Conservation (phyloP, 2,329 filamentous ascomycete genomes). For the Arthrobotrys entomopaga region DNA sequence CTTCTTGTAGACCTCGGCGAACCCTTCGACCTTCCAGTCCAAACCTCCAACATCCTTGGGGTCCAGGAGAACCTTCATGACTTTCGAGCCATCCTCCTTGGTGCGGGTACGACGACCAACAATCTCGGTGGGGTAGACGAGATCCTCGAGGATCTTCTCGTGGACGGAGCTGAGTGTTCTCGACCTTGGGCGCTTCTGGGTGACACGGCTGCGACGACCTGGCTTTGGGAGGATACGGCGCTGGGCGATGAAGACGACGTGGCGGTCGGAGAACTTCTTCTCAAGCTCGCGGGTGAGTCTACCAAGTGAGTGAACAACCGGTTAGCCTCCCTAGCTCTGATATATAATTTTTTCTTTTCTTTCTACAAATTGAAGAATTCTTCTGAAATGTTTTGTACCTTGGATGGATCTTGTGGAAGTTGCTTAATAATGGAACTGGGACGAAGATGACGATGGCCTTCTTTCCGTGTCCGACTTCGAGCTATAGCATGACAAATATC, state of each 20-base stretch:
- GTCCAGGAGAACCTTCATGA: conserved; percentile 98
- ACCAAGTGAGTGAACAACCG: conserved; percentile 9
- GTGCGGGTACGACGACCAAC: conserved; percentile 98
- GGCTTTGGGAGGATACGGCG: conserved; percentile 98
- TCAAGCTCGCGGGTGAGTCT: conserved; percentile 99
- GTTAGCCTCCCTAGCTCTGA: conserved; percentile 2
- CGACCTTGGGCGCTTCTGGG: conserved; percentile 97
- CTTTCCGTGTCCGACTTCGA: conserved; percentile 99
- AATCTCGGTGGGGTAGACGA: conserved; percentile 99
- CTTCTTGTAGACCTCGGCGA: conserved; percentile 98
- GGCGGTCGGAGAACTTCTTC: conserved; percentile 99
- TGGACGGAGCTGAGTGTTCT: conserved; percentile 98
- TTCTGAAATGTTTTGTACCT: conserved; percentile 74
- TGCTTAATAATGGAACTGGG: conserved; percentile 96
- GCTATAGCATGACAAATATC: conserved; percentile 69
- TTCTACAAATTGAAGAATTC: neutral
- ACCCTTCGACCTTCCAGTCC: conserved; percentile 99
- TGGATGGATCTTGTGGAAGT: conserved; percentile 99
- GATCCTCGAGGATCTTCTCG: conserved; percentile 96
- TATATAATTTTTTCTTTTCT: conserved; percentile 19
- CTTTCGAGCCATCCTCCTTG: conserved; percentile 98
- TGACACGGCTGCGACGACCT: conserved; percentile 94
- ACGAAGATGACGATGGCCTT: conserved; percentile 99
- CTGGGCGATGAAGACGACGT: conserved; percentile 98
- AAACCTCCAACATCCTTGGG: conserved; percentile 99